Evolutionary conservation across 345 rosid species (phyloP).

Genomic region (Citrus unshiu): DNA sequence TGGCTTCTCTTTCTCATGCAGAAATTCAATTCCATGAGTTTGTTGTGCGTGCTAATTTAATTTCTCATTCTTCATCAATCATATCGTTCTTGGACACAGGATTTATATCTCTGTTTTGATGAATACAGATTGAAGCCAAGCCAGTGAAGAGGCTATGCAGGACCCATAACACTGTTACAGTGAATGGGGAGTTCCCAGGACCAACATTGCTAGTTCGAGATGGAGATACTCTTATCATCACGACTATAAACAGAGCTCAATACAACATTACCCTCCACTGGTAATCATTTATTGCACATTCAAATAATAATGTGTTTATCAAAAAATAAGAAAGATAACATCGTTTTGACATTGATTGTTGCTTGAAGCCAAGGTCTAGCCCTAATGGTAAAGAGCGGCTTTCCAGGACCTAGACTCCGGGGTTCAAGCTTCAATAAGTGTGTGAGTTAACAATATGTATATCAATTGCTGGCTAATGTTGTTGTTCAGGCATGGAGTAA

Average conservation of each 20-base stretch:
- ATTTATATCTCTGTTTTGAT: constrained; percentile 4
- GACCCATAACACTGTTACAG: constrained; percentile 56
- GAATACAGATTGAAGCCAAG: constrained; percentile 47
- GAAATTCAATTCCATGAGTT: constrained; percentile 74
- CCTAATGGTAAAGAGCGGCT: no score
- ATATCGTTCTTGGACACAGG: background rate
- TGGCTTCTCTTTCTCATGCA: constrained; percentile 42
- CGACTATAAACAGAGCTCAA: constrained; percentile 54
- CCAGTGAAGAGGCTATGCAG: constrained; percentile 88
- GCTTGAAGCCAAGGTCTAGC: background rate
- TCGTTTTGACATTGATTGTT: background rate
- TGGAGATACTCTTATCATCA: constrained; percentile 68
- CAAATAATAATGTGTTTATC: background rate
- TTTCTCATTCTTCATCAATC: background rate
- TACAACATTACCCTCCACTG: constrained; percentile 72
- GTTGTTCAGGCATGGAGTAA: constrained; percentile 67
- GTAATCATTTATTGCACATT: constrained; percentile 26
- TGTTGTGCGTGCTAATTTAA: constrained; percentile 42
- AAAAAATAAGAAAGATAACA: background rate
- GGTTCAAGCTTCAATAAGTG: no score
- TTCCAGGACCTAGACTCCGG: no score
- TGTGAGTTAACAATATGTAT: no score
- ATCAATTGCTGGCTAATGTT: background rate
- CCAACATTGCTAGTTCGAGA: constrained; percentile 67
- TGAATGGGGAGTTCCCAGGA: constrained; percentile 80